Evolutionary conservation across 768 basidiomycete genomes (phyloP).

Genomic region (Tulasnella sp.): DNA sequence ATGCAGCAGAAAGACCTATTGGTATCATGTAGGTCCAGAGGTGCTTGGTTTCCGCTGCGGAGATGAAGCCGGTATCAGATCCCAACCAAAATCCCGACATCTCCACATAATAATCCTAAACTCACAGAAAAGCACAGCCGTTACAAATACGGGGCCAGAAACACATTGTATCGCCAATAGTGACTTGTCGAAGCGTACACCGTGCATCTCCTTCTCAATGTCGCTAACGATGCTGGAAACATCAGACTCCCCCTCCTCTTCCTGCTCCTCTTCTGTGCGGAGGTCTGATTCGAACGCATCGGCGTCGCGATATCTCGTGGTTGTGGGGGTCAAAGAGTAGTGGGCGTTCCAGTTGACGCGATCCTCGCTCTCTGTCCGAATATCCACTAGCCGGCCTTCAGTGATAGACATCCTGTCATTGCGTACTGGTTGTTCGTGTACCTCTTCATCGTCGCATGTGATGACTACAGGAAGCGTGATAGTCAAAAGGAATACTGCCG

Average conservation of each 20-base stretch:
- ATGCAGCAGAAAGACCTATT: conserved; percentile 15
- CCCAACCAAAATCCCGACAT: too few relatives aligned
- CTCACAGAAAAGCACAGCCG: conserved; percentile 67
- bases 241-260: conserved; percentile 21
- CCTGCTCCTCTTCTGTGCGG: conserved; percentile 7
- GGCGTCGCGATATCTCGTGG: not conserved
- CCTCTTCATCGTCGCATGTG: conserved; percentile 36
- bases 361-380: conserved; percentile 37
- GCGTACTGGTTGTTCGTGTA: conserved; percentile 28
- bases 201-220: conserved; percentile 57
- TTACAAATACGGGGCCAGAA: conserved; percentile 70
- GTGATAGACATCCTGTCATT: conserved; percentile 16
- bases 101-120: conserved; percentile 20
- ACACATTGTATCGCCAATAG: conserved; percentile 76
- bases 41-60: not conserved
- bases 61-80: not conserved
- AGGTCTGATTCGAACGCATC: not conserved
- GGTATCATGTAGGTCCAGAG: conserved; percentile 12
- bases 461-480: conserved; percentile 86
- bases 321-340: not conserved
- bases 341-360: conserved; percentile 11
- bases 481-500: conserved; percentile 76
- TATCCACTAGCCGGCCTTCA: conserved; percentile 47
- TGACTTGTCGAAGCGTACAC: conserved; percentile 58
- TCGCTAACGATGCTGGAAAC: conserved; percentile 35